Base-by-base conservation (phyloP, 2,329 filamentous ascomycete species). In the Tolypocladium amazonense region DNA sequence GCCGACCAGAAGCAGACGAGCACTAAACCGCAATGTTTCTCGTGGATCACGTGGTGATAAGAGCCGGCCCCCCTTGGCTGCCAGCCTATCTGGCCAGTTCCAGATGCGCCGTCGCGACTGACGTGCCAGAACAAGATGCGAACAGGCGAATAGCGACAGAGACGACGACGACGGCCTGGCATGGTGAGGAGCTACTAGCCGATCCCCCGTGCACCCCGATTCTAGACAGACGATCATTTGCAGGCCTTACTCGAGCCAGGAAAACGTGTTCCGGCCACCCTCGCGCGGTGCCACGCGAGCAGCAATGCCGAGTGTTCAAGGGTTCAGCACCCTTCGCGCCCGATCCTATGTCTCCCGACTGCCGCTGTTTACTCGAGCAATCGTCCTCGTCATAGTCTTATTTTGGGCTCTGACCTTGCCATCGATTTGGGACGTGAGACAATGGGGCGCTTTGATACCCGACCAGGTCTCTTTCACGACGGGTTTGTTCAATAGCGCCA, bases 331-430 rank as follows among this genome's bases (percentile, higher is more conserved):
- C 38, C 74, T 81, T 62, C 86, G 90, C 66, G 81, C 92, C 67
- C 88, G 90, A 65, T 90, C 89, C 11, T 97, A 96, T 72, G 69
- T 96, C 65, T 79, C 90, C 62, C 87, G 92, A 56, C 80, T 97
- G n/a, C 93, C 94, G 41, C 79, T 97, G 1, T 92, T 94, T 71
- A 97, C 94, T 33, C 85, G 92, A 57, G 73, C 82, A 23, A 81
- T 92, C 18, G 72, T 92, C 25, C 68, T 86, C 4, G 74, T 87
- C 53, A 89, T 96, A 60, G 69, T 88, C 38, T 63, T 61, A 4
- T 65, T 71, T 52, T 95, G 88, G 85, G 67, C 90, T 41, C 77
- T 87, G 8, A 81, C 87, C 53, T 72, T 92, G 45, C 87, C 89
- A 67, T 80, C 84, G 20, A 76, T 87, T 11, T 92, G 88, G 85